Evolutionary conservation across 768 basidiomycete genomes (phyloP).

Genomic region (Lactarius deliciosus): DNA sequence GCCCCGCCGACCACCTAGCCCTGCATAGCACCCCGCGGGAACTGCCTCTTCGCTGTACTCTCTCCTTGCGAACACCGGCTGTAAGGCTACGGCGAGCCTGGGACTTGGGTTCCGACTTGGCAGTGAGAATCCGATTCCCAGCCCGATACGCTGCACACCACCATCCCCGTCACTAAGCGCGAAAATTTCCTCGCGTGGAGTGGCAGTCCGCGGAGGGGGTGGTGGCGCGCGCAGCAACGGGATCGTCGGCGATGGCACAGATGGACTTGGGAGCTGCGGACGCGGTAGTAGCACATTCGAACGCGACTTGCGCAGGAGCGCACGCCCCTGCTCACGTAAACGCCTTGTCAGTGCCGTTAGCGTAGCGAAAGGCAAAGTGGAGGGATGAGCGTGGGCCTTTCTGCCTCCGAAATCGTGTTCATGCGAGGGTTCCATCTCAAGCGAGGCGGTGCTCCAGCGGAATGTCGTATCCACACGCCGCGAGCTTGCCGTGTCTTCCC

Average conservation of each 20-base stretch:
- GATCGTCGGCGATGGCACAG: not conserved
- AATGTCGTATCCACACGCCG: conserved; percentile 24
- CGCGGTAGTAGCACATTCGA: conserved; percentile 17
- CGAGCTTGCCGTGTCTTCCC: conserved; percentile 13
- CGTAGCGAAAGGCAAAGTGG: not conserved
- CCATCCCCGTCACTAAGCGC: conserved; percentile 11
- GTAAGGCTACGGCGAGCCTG: not conserved
- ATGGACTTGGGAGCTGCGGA: not conserved
- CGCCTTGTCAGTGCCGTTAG: conserved; percentile 17
- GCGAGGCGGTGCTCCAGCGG: conserved; percentile 28
- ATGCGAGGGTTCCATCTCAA: conserved; percentile 8
- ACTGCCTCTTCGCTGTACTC: conserved; percentile 2
- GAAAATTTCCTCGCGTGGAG: conserved; percentile 6
- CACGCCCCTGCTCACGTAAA: conserved; percentile 22
- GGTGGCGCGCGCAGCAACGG: not conserved
- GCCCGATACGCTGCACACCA: conserved; percentile 27
- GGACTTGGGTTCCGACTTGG: conserved; percentile 10
- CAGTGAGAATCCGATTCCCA: conserved; percentile 30
- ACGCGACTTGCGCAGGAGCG: conserved; percentile 26
- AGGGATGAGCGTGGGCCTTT: not conserved
- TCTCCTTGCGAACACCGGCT: conserved; percentile 1
- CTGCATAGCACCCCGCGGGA: conserved; percentile 22
- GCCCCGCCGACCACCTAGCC: conserved; percentile 15
- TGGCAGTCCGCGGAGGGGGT: not conserved
- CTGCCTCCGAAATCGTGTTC: not conserved